phyloP scores from a whole-genome alignment of 257 asterid genomes.

The Solanum chiquidenum region DNA sequence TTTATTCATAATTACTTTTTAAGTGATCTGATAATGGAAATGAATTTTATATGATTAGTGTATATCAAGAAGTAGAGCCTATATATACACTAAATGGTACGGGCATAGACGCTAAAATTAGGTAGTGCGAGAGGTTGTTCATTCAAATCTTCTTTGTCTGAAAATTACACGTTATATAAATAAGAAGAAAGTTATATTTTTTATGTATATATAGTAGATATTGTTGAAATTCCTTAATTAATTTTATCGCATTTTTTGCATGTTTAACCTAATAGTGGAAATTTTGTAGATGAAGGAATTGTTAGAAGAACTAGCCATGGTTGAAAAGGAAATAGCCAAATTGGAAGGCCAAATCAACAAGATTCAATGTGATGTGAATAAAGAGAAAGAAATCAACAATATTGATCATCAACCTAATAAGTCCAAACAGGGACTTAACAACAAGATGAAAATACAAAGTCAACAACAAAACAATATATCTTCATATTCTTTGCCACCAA shows the following conservation, averaged over 20 bases:
- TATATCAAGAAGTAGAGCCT: background rate
- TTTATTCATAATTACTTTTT: background rate
- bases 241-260: background rate
- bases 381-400: constrained; percentile 23
- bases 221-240: background rate
- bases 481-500: constrained; percentile 21
- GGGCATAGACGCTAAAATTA: background rate
- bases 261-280: background rate
- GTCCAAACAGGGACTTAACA: background rate
- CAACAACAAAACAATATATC: background rate
- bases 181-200: no score
- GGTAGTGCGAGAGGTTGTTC: background rate
- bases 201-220: background rate
- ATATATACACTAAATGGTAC: background rate
- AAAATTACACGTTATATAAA: background rate
- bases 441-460: constrained; percentile 7
- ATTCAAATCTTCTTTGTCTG: background rate
- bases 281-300: constrained; percentile 60
- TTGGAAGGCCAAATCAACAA: constrained; percentile 59
- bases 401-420: constrained; percentile 12
- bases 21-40: background rate
- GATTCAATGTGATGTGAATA: constrained; percentile 38
- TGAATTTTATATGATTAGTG: background rate
- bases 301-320: constrained; percentile 53
- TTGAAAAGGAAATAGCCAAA: constrained; percentile 58